Evolutionary conservation across 371 early-diverging fungal species (phyloP), one percentile per base, ranked within the genome.

Genomic region (Syncephalis plumigaleata): DNA sequence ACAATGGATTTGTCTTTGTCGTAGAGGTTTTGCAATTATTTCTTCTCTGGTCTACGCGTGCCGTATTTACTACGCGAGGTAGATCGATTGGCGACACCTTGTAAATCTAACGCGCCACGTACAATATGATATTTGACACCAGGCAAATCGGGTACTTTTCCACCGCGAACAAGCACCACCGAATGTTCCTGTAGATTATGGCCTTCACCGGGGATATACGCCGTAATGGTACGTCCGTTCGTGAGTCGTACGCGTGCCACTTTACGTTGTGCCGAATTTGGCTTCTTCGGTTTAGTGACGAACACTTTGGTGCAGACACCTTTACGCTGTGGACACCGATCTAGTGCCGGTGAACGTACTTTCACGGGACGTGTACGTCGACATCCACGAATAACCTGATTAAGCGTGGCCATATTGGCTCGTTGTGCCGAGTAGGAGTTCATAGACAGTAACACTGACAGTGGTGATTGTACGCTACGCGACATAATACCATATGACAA

Each of bases 141-240:
- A n/a, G 95, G 95, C 53, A 89, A 75, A 83, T 95, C 97, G 23
- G 85, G 80, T 7, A 91, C 90, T 20, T 37, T 55, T 1, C 81
- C 93, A 31, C 95, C 97, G 44, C 91, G 73, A 5, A 96, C 91
- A 26, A 92, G 61, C 17, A 96, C 97, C 20, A 94, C 93, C 13
- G 84, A 82, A 64, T 96, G 95, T 60, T 96, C 97, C 71, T 95
- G 95, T 58, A 93, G 65, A 57, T 90, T 92, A 66, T 96, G 97
- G n/a, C 95, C 95, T 66, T 96, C 97, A 53, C 97, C 97, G 15
- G 92, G 93, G 64, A 96, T 93, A 67, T 96, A 95, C 17, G 90
- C 90, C 46, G 84, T 77, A 17, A 95, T 73, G 13, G 74, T 70
- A 60, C 86, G 87, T 37, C 91, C 91, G 50, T 89, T 84, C 25